Percentiles rank a stretch among this genome's conserved stretches.
Conservation (phyloP, 305 asterid species). For the Euphrasia arctica region DNA sequence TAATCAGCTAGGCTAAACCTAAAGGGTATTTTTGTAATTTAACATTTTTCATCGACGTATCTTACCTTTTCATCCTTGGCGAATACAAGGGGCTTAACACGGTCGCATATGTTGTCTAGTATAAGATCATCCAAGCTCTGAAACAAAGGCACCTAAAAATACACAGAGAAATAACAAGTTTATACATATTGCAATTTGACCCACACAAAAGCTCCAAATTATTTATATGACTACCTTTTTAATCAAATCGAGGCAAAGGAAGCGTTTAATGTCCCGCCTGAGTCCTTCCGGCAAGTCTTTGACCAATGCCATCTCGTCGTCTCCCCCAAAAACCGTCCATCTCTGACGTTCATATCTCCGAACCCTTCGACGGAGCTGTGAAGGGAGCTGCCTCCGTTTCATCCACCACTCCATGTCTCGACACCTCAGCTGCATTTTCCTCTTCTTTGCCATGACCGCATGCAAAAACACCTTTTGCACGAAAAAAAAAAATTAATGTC, state of each 20-base stretch:
- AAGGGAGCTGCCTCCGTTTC: constrained; percentile 85
- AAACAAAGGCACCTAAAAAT: constrained; percentile 72
- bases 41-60: neutral
- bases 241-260: constrained; percentile 70
- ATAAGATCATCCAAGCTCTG: constrained; percentile 81
- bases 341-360: constrained; percentile 73
- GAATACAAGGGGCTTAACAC: constrained; percentile 76
- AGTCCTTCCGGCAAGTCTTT: constrained; percentile 88
- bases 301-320: constrained; percentile 78
- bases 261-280: constrained; percentile 87
- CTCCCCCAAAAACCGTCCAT: constrained; percentile 70
- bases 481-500: neutral
- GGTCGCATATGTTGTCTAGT: constrained; percentile 92
- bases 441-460: constrained; percentile 91
- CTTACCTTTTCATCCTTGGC: constrained; percentile 87
- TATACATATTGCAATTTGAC: neutral
- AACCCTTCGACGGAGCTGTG: constrained; percentile 70
- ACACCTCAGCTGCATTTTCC: constrained; percentile 86
- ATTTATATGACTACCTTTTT: constrained; percentile 58
- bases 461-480: constrained; percentile 69
- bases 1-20: neutral
- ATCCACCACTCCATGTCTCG: constrained; percentile 99
- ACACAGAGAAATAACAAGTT: neutral
- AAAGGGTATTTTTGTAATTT: neutral
- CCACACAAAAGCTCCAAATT: neutral